These are phyloP conservation scores for Biscutella laevigata DNA, from an alignment of 441 rosid species.

Conservation along the genomic window DNA sequence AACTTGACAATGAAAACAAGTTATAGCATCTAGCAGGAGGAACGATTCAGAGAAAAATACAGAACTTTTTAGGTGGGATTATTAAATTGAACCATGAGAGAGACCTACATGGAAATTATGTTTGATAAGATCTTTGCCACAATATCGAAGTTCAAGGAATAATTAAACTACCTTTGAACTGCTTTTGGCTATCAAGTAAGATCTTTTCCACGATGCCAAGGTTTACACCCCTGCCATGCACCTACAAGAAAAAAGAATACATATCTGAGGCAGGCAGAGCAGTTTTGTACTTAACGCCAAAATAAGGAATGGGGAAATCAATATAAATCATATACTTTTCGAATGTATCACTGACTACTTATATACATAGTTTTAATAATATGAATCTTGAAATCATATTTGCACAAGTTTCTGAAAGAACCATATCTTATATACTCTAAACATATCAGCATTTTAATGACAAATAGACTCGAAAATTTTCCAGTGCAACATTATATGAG, in stretches of 20 bases:
- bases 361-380: background rate
- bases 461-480: too few species aligned
- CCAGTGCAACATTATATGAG: background rate
- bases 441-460: background rate
- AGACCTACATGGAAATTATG: background rate
- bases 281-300: background rate
- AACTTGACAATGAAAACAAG: conserved; percentile 1
- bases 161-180: conserved; percentile 47
- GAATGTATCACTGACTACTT: background rate
- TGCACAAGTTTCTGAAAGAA: conserved; percentile 1
- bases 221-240: conserved; percentile 78
- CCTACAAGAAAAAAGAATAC: conserved; percentile 31
- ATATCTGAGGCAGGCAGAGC: background rate
- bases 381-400: conserved; percentile 1
- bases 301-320: conserved; percentile 8
- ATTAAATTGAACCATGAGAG: conserved; percentile 3
- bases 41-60: background rate
- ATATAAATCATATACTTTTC: background rate
- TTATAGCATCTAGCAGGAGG: background rate
- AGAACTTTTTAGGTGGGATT: background rate
- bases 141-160: background rate
- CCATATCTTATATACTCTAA: conserved; percentile 4
- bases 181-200: conserved; percentile 58
- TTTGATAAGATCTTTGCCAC: background rate
- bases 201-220: conserved; percentile 66